Base-by-base conservation (phyloP, 2,329 filamentous ascomycete genomes). In the Penicillium sp. region DNA sequence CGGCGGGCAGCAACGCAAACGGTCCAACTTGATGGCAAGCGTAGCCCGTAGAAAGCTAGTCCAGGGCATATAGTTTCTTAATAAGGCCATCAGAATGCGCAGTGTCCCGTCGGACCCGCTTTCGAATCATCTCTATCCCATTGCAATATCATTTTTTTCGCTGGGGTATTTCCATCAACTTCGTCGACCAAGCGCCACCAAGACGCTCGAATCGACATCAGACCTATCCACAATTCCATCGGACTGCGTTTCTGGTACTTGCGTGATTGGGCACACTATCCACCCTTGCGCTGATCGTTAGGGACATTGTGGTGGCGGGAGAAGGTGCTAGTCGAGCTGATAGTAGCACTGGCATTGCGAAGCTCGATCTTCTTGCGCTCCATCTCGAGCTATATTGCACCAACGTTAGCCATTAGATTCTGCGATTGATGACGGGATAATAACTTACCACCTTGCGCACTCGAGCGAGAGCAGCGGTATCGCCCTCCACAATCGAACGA, bases 121-220 rank as follows among this genome's bases (percentile, higher is more conserved):
- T 42, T 37, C 43, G 15, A 35, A 32, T 38, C 24, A 37, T 41
- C 21, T 48, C 26, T 45, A 33, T 49, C 45, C 42, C 47, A 29
- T 40, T 49, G 32, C 32, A 48, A 35, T 42, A 17, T 41, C 41
- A 44, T 43, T 43, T 40, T 45, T 52, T 24, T 52, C 29, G 40
- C 41, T 43, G 17, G 43, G 51, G 54, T 58, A 57, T 59, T 49
- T 54, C 49, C 49, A 52, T 54, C 41, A 49, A 54, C 31, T 43
- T 42, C 50, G 32, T 51, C 44, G 28, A 49, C 45, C 46, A 22
- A 43, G 45, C 44, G 41, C 41, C 37, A 34, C 21, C 28, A 87
- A 89, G 69, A 95, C 93, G 62, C 45, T 56, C 43, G 17, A 47
- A 38, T 33, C 21, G 29, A 42, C 51, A 22, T 41, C 38, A 51